Conservation (phyloP, 225 moss, liverwort and hornwort genomes). For the Lunularia cruciata region DNA sequence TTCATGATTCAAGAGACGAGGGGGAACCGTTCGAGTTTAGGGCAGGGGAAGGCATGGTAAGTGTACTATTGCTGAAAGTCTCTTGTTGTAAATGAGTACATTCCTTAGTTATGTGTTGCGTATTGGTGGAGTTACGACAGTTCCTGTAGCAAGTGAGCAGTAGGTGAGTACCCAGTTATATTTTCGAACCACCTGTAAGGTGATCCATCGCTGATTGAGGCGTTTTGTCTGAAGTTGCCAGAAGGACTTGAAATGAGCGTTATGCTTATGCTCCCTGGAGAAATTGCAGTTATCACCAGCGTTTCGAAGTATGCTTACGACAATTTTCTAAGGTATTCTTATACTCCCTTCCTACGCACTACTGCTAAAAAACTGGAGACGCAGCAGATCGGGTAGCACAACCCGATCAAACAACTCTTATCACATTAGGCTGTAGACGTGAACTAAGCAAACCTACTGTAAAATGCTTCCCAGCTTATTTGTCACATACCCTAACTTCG, state of each 20-base stretch:
- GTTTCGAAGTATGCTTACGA: slow-evolving; percentile 87
- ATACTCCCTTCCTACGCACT: no score
- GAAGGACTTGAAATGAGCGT: slow-evolving; percentile 92
- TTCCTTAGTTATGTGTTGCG: no score
- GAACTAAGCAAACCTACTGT: no score
- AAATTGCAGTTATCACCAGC: slow-evolving; percentile 72
- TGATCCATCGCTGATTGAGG: neutral
- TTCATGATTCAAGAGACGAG: slow-evolving; percentile 70
- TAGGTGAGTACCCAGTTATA: no score
- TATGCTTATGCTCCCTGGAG: slow-evolving; percentile 93
- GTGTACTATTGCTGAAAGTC: neutral
- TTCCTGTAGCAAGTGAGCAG: no score
- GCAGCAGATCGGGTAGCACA: no score
- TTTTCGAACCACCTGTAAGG: neutral
- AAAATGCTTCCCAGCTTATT: no score
- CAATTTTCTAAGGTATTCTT: slow-evolving; percentile 88
- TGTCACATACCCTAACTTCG: no score
- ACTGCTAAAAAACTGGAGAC: no score
- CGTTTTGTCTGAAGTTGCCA: slow-evolving; percentile 55
- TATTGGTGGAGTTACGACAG: no score
- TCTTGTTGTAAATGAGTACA: neutral
- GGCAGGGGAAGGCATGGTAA: slow-evolving; percentile 98
- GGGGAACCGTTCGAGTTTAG: slow-evolving; percentile 73
- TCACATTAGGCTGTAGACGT: no score
- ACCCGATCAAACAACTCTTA: no score